A percentile compares a stretch with the other conserved stretches of the same genome.
Conservation (phyloP, 257 asterid species). For the Salvia rosmarinus region DNA sequence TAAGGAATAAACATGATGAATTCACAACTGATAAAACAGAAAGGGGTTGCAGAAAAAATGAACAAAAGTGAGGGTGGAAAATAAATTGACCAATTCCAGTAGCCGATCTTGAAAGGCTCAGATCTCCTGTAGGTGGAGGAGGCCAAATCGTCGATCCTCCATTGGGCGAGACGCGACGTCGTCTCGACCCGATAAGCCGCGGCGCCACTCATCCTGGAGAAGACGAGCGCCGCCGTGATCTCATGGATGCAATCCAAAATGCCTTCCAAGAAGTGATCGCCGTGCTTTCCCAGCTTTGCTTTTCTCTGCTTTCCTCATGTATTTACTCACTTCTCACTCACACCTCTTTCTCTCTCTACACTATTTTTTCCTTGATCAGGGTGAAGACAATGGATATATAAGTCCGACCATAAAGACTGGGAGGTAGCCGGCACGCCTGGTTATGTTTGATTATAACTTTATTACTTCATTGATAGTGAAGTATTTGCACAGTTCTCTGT, state of each 20-base stretch:
- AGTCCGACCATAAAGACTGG: conserved; percentile 26
- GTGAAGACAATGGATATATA: conserved; percentile 6
- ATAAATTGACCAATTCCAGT: conserved; percentile 73
- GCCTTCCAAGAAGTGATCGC: conserved; percentile 30
- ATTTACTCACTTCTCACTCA: conserved; percentile 4
- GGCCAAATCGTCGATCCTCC: conserved; percentile 77
- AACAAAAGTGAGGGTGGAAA: background rate
- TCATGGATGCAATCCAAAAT: conserved; percentile 37
- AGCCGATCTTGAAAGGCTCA: conserved; percentile 77
- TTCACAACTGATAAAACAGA: background rate
- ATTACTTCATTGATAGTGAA: conserved; percentile 63
- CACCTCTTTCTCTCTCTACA: conserved; percentile 18
- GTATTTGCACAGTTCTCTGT: conserved; percentile 31
- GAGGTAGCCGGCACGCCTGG: conserved; percentile 59
- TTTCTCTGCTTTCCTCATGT: conserved; percentile 29
- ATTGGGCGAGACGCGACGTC: conserved; percentile 69
- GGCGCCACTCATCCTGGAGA: conserved; percentile 35
- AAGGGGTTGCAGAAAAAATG: no score
- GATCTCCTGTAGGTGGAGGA: conserved; percentile 73
- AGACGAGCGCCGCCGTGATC: conserved; percentile 33
- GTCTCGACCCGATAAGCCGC: conserved; percentile 31
- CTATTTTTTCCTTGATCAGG: background rate
- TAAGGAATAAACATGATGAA: background rate
- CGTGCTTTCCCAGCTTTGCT: conserved; percentile 41
- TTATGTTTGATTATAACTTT: conserved; percentile 29